These are phyloP conservation scores for Podaxis carcinomalis DNA, from an alignment of 768 basidiomycete species.

Conservation along the genomic window DNA sequence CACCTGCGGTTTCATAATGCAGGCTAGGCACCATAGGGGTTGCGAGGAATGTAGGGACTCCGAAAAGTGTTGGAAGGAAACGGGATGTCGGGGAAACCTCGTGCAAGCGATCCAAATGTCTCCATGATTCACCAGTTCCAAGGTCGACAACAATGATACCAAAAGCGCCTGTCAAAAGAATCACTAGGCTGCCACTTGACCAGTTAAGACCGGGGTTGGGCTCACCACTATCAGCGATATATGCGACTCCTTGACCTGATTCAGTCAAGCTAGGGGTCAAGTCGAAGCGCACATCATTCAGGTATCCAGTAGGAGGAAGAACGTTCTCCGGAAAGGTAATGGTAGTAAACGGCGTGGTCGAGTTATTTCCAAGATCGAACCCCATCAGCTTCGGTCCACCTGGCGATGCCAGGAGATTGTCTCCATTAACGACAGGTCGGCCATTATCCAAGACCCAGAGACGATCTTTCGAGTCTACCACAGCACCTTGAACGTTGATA, in stretches of 20 bases:
- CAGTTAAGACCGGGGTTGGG: neutral
- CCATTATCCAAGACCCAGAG: conserved; percentile 15
- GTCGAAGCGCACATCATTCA: conserved; percentile 16
- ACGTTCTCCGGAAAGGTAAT: conserved; percentile 15
- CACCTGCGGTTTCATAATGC: conserved; percentile 12
- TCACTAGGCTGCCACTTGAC: neutral
- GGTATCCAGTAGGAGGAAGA: conserved; percentile 15
- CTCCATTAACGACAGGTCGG: conserved; percentile 11
- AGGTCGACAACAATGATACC: conserved; percentile 17
- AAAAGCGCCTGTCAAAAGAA: conserved; percentile 8
- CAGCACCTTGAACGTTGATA: conserved; percentile 14
- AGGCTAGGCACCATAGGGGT: conserved; percentile 9
- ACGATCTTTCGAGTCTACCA: conserved; percentile 13
- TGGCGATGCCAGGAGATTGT: conserved; percentile 10
- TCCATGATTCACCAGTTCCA: conserved; percentile 16
- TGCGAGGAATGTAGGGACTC: conserved; percentile 11
- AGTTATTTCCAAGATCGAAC: conserved; percentile 13
- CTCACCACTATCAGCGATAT: conserved; percentile 16
- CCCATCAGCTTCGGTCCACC: conserved; percentile 16
- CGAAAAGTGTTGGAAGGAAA: conserved; percentile 14
- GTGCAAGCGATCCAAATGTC: conserved; percentile 12
- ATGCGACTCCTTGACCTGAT: conserved; percentile 15
- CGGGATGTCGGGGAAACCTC: conserved; percentile 7
- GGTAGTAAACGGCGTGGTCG: conserved; percentile 12
- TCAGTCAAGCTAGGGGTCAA: conserved; percentile 12